Conservation (phyloP, 2,329 filamentous ascomycete genomes). For the Arthrobotrys entomopaga region DNA sequence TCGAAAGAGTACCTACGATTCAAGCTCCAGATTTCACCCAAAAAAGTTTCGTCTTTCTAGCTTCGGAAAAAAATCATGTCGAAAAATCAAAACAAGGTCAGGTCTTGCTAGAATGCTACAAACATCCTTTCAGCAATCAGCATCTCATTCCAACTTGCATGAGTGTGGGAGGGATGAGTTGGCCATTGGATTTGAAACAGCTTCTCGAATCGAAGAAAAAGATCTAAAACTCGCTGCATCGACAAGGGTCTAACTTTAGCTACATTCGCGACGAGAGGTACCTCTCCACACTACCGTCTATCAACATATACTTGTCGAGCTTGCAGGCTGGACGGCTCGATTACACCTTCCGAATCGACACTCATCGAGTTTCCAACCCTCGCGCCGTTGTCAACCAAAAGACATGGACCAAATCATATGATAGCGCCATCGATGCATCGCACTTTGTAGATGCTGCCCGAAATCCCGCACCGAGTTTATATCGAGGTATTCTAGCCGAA, state of each 20-base stretch:
- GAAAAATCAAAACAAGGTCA: constrained; percentile 14
- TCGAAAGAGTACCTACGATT: constrained; percentile 9
- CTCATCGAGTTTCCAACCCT: background rate
- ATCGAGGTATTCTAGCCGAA: background rate
- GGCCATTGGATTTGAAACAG: constrained; percentile 27
- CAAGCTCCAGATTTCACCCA: constrained; percentile 9
- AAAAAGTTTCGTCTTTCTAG: too few relatives aligned
- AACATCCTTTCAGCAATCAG: constrained; percentile 12
- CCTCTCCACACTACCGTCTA: background rate
- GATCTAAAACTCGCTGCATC: constrained; percentile 20
- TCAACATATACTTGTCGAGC: background rate
- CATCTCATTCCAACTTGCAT: constrained; percentile 9
- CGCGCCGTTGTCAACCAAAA: background rate
- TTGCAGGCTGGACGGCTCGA: background rate
- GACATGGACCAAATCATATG: background rate
- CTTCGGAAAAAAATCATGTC: too few relatives aligned
- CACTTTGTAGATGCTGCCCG: background rate
- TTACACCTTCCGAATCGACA: background rate
- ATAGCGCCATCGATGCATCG: background rate
- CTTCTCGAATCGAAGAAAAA: constrained; percentile 10
- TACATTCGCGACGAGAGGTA: background rate
- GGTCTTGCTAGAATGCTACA: background rate
- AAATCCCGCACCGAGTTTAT: background rate
- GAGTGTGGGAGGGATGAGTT: constrained; percentile 49
- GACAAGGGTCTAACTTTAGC: constrained; percentile 24